These are phyloP conservation scores for Aphanocladium album DNA, from an alignment of 2,329 filamentous ascomycete species.

Conservation along the genomic window DNA sequence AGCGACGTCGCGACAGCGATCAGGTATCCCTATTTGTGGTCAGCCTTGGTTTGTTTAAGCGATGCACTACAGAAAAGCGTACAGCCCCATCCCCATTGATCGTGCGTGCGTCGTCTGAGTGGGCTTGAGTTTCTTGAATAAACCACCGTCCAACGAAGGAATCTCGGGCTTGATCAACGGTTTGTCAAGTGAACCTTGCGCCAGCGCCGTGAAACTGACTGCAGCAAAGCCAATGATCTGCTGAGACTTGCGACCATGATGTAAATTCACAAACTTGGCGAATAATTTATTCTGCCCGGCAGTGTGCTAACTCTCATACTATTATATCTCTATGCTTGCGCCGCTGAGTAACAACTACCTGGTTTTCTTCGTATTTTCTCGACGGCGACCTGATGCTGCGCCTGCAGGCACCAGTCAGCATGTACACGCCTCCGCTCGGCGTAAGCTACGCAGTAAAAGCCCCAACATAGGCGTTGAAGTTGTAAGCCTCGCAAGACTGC, in stretches of 20 bases:
- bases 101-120: slow-evolving; percentile 14
- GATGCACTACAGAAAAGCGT: not conserved
- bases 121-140: slow-evolving; percentile 11
- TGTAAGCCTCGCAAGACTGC: slow-evolving; percentile 16
- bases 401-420: not conserved
- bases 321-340: not conserved
- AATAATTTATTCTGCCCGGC: too few species aligned
- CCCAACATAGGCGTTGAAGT: slow-evolving; percentile 19
- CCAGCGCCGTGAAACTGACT: not conserved
- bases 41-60: not conserved
- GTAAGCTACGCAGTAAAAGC: not conserved
- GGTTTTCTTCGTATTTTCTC: too few species aligned
- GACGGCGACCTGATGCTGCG: not conserved
- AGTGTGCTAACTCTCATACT: not conserved
- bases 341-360: too few species aligned
- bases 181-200: not conserved
- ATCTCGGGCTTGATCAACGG: slow-evolving; percentile 20
- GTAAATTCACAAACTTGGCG: not conserved
- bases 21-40: slow-evolving; percentile 18
- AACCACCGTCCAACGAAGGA: slow-evolving; percentile 21
- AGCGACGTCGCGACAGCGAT: slow-evolving; percentile 16
- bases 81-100: slow-evolving; percentile 21
- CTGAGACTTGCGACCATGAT: not conserved
- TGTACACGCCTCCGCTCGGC: not conserved
- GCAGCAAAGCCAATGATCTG: not conserved